Base-by-base conservation (phyloP, 176 grass and related monocot genomes). In the Dendrocalamus sinicus region DNA sequence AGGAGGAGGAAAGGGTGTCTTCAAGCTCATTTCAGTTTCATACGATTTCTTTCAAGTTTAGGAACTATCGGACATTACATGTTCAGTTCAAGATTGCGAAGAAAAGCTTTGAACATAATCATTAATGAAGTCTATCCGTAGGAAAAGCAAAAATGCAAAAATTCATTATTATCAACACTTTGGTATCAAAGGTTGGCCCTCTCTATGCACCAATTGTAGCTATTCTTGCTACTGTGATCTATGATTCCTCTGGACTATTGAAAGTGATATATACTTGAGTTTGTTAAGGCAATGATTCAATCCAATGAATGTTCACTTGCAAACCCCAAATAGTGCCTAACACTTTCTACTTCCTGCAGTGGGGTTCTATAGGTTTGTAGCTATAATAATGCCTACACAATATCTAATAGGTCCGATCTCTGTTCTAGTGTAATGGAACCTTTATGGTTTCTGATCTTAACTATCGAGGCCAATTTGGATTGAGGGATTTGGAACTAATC, bases 171-270 rank as follows among this genome's bases (percentile, higher is more conserved):
- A 65, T 30, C 15, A 65, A 71, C 68, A 86, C 15, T 63, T 73
- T 12, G 4, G 45, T 69, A 30, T 68, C 12, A 69, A 46, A 47
- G 0, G 6, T 57, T 68, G 62, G n/a, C 26, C 16, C 23, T 61
- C 57, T 83, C 69, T 61, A 73, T 37, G 26, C 54, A 35, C 43
- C 40, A 47, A 58, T 32, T 45, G 13, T 46, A 35, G 73, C 12
- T 30, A 64, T 15, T 28, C 17, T 70, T 70, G 52, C 52, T 85
- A 45, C 65, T 24, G 40, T 24, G 65, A 61, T 30, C 53, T 72
- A 62, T 24, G 66, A 86, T 72, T 61, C 63, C 39, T 15, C 8
- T 46, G 50, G 15, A 58, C 39, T 77, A 77, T 77, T 69, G 62
- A 10, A 14, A 85, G 23, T 67, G 50, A 16, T 30, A 61, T 62